phyloP scores from a whole-genome alignment of 257 asterid species.

The Nicotiana otophora region DNA sequence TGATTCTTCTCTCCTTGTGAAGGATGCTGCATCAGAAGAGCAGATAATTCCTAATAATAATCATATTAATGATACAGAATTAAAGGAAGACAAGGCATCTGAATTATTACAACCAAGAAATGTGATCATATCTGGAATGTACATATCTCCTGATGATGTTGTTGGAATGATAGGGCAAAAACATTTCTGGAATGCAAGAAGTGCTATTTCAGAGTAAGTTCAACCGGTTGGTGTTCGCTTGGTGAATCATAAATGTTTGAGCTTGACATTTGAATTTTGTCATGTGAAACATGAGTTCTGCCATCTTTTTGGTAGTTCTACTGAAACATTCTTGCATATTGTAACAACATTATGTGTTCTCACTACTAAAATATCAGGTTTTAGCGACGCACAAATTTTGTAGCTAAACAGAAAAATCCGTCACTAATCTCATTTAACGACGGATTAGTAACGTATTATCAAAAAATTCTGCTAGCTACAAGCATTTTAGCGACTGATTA shows the following conservation, averaged over 20 bases:
- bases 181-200: conserved; percentile 85
- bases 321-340: background rate
- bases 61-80: conserved; percentile 30
- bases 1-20: conserved; percentile 22
- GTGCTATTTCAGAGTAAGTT: conserved; percentile 77
- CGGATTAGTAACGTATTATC: too few relatives aligned
- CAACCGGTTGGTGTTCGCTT: background rate
- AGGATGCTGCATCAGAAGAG: conserved; percentile 24
- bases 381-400: too few relatives aligned
- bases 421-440: too few relatives aligned
- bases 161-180: conserved; percentile 78
- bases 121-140: conserved; percentile 31
- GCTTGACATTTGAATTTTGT: background rate
- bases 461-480: too few relatives aligned
- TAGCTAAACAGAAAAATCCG: too few relatives aligned
- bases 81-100: conserved; percentile 35
- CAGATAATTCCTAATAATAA: conserved; percentile 17
- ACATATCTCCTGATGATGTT: conserved; percentile 73
- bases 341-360: background rate
- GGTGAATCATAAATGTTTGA: background rate
- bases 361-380: too few relatives aligned
- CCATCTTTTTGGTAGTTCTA: background rate
- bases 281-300: background rate
- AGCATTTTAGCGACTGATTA: too few relatives aligned
- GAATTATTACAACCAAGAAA: conserved; percentile 24